Conservation (phyloP, 2,329 filamentous ascomycete species). For the Claviceps capensis region DNA sequence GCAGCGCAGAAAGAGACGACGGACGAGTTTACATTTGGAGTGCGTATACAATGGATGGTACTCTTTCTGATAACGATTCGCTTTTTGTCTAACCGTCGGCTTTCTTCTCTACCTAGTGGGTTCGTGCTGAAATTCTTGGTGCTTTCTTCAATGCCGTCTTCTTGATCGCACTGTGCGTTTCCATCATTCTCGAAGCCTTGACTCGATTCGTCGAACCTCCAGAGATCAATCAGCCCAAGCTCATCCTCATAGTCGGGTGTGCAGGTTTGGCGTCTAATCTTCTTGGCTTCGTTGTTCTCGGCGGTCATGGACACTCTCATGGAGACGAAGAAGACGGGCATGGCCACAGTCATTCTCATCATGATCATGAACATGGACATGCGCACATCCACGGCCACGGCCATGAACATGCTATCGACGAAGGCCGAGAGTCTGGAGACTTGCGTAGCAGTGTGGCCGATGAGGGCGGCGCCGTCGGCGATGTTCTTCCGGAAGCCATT, state of each 20-base stretch:
- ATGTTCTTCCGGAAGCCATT: conserved; percentile 49
- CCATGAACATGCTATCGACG: conserved; percentile 32
- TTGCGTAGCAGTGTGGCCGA: conserved; percentile 33
- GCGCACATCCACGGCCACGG: conserved; percentile 22
- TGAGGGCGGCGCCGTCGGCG: conserved; percentile 43
- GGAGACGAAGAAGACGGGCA: conserved; percentile 42
- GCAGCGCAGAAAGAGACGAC: conserved; percentile 75
- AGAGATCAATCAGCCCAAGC: conserved; percentile 67
- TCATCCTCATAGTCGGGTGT: conserved; percentile 82
- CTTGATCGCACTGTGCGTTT: conserved; percentile 87
- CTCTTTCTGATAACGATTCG: neutral
- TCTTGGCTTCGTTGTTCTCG: conserved; percentile 77
- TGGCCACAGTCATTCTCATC: conserved; percentile 34
- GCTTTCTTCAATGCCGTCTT: conserved; percentile 97
- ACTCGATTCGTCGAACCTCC: conserved; percentile 87
- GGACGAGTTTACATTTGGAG: conserved; percentile 89
- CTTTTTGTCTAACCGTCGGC: conserved; percentile 10
- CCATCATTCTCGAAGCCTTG: conserved; percentile 90
- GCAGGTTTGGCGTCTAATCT: conserved; percentile 81
- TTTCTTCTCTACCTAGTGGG: conserved; percentile 48
- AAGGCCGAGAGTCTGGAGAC: conserved; percentile 32
- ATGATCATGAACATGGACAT: conserved; percentile 28
- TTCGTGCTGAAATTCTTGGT: conserved; percentile 91
- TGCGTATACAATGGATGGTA: conserved; percentile 29
- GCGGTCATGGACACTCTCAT: conserved; percentile 81